Evolutionary conservation across 1,139 yeast species (phyloP).

Genomic region (Wickerhamomyces sp.): DNA sequence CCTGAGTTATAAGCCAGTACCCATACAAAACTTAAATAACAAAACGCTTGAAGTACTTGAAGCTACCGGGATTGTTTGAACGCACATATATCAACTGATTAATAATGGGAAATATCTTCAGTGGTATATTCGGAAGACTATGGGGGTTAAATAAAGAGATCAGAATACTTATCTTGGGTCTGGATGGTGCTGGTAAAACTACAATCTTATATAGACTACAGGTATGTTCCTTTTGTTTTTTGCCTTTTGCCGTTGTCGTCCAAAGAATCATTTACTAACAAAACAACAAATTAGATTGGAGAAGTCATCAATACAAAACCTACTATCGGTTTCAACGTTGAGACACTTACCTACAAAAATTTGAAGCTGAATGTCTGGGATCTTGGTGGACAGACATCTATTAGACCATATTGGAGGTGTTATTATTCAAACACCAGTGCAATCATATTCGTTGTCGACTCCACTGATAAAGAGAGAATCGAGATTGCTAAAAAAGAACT

Average conservation of each 20-base stretch:
- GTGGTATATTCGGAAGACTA: constrained; percentile 76
- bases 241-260: not conserved
- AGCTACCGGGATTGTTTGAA: no score
- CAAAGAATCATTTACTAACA: not conserved
- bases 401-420: constrained; percentile 97
- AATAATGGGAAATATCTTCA: constrained; percentile 77
- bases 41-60: no score
- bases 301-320: constrained; percentile 6
- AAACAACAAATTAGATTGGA: not conserved
- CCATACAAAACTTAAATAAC: no score
- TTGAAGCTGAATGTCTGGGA: constrained; percentile 88
- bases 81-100: no score
- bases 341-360: constrained; percentile 85
- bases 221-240: constrained; percentile 24
- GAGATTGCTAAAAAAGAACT: constrained; percentile 84
- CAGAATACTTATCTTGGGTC: constrained; percentile 84
- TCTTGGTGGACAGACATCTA: constrained; percentile 95
- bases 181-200: constrained; percentile 98
- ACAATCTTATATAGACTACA: constrained; percentile 89
- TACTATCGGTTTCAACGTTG: constrained; percentile 94
- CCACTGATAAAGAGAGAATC: constrained; percentile 92
- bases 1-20: no score
- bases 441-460: constrained; percentile 92
- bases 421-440: constrained; percentile 96
- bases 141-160: constrained; percentile 93